Evolutionary conservation across 2,329 filamentous ascomycete species (phyloP).

Genomic region (Aureobasidium melanogenum): DNA sequence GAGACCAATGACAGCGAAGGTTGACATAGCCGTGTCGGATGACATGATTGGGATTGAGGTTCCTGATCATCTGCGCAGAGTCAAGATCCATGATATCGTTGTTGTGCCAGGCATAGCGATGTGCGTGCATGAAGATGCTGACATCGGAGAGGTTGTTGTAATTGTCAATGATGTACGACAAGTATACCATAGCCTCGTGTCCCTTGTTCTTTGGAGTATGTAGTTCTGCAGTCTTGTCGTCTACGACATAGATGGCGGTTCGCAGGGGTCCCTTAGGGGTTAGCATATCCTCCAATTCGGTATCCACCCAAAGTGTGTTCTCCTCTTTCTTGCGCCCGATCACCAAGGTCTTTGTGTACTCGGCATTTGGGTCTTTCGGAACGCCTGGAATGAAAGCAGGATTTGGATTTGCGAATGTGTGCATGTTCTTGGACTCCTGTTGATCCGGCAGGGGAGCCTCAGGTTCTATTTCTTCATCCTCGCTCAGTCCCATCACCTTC

Average conservation of each 20-base stretch:
- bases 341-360: constrained; percentile 47
- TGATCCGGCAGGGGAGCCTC: neutral
- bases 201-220: constrained; percentile 50
- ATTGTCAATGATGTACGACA: constrained; percentile 53
- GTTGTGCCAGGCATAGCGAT: constrained; percentile 51
- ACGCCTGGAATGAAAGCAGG: constrained; percentile 22
- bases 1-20: constrained; percentile 46
- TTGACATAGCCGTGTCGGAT: constrained; percentile 46
- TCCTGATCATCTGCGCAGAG: constrained; percentile 35
- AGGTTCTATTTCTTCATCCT: constrained; percentile 18
- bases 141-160: constrained; percentile 52
- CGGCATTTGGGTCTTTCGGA: constrained; percentile 36
- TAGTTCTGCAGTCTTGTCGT: constrained; percentile 38
- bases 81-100: constrained; percentile 41
- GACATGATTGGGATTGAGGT: constrained; percentile 38
- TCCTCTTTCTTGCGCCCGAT: constrained; percentile 45
- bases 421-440: neutral
- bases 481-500: constrained; percentile 33
- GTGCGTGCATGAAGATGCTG: constrained; percentile 53
- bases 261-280: constrained; percentile 26
- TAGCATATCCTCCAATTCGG: constrained; percentile 38
- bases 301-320: constrained; percentile 46
- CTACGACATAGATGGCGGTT: constrained; percentile 43
- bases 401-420: constrained; percentile 9
- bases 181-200: constrained; percentile 54